These are phyloP conservation scores for Ceratobasidium sp. DNA, from an alignment of 1,284 basidiomycete genomes.

Conservation along the genomic window DNA sequence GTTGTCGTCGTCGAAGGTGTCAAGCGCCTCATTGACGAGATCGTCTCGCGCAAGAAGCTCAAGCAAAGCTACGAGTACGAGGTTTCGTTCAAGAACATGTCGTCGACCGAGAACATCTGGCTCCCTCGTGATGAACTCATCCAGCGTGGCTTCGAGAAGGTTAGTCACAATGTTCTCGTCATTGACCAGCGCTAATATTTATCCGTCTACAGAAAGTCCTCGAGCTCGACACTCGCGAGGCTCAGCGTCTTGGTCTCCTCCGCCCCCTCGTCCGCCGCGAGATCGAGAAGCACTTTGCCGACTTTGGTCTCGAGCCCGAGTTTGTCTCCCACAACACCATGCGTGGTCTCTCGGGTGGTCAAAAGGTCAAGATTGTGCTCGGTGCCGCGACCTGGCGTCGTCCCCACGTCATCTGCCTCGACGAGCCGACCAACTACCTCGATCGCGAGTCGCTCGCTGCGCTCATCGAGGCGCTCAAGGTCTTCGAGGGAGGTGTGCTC, in stretches of 20 bases:
- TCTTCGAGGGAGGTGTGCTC: conserved; percentile 96
- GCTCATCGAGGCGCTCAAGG: conserved; percentile 94
- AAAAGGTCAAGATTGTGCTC: conserved; percentile 99
- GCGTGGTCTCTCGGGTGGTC: conserved; percentile 98
- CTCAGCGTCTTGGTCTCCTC: conserved; percentile 93
- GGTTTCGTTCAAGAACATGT: conserved; percentile 90
- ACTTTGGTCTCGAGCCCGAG: conserved; percentile 95
- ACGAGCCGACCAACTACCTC: conserved; percentile 95
- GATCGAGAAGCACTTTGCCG: conserved; percentile 97
- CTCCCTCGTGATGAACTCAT: conserved; percentile 93
- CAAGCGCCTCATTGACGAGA: conserved; percentile 95
- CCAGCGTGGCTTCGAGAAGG: conserved; percentile 98
- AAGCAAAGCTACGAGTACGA: conserved; percentile 99
- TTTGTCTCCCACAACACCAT: conserved; percentile 97
- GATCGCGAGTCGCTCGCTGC: conserved; percentile 98
- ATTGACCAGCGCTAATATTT: conserved; percentile 40
- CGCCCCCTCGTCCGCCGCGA: conserved; percentile 96
- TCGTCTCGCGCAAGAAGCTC: conserved; percentile 91
- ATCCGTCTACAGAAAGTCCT: conserved; percentile 74
- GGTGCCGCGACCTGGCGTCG: conserved; percentile 98
- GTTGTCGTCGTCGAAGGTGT: conserved; percentile 88
- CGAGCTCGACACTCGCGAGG: conserved; percentile 96
- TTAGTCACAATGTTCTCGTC: conserved; percentile 45
- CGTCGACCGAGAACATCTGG: conserved; percentile 97
- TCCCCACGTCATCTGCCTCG: conserved; percentile 96